Evolutionary conservation across 495 filamentous ascomycete species (phyloP).

Genomic region (Xylaria nigripes): DNA sequence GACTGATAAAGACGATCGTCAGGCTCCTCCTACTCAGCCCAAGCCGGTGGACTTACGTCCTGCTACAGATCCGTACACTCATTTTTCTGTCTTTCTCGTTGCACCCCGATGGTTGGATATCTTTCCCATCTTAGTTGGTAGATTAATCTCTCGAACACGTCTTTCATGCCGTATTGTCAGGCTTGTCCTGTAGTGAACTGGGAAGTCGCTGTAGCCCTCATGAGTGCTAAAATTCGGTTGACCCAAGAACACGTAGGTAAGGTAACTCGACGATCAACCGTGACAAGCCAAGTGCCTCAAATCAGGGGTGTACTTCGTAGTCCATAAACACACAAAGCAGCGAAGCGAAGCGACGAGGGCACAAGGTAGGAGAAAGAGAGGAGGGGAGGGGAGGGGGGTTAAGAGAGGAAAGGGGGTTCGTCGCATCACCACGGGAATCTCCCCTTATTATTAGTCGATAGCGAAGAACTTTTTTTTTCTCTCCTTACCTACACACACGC

Average conservation of each 20-base stretch:
- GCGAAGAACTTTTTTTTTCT: not conserved
- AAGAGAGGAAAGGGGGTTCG: too few species aligned
- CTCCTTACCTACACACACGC: too few species aligned
- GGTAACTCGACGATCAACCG: too few species aligned
- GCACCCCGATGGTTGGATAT: not conserved
- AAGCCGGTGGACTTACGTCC: not conserved
- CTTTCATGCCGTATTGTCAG: not conserved
- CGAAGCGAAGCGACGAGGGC: too few species aligned
- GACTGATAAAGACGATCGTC: constrained; percentile 17
- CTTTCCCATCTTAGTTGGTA: not conserved
- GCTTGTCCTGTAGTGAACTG: too few species aligned
- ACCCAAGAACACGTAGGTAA: too few species aligned
- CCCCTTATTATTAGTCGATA: not conserved
- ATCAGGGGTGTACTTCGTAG: too few species aligned
- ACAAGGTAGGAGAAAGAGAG: not conserved
- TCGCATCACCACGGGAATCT: not conserved
- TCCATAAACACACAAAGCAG: too few species aligned
- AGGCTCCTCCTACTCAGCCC: not conserved
- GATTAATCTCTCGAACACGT: not conserved
- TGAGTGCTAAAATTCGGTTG: too few species aligned
- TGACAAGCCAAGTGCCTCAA: too few species aligned
- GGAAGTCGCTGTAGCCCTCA: too few species aligned
- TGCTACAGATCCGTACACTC: too few species aligned
- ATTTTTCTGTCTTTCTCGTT: not conserved
- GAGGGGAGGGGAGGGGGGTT: not conserved